phyloP scores from a whole-genome alignment of 768 basidiomycete species.

The Lactarius sanguifluus region DNA sequence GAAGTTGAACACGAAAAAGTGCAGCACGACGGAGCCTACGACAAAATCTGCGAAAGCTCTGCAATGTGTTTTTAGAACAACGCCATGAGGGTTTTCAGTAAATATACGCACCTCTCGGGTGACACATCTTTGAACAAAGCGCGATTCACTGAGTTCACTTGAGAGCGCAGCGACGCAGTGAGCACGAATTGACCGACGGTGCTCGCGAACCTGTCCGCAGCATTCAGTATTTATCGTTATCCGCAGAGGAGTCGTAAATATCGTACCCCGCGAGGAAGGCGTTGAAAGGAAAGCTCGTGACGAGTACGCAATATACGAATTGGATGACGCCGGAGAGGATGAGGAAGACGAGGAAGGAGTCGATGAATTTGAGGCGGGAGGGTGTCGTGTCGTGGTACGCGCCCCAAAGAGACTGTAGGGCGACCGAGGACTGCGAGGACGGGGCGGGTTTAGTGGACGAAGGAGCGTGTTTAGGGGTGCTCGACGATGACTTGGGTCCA shows the following conservation, averaged over 20 bases:
- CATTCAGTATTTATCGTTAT: not conserved
- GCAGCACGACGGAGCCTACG: slow-evolving; percentile 90
- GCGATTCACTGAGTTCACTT: slow-evolving; percentile 86
- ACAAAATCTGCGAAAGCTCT: slow-evolving; percentile 99
- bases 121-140: slow-evolving; percentile 87
- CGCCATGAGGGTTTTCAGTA: not conserved
- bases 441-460: slow-evolving; percentile 18
- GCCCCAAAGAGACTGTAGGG: slow-evolving; percentile 62
- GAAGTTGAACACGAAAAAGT: slow-evolving; percentile 99
- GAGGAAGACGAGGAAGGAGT: slow-evolving; percentile 88
- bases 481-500: slow-evolving; percentile 37
- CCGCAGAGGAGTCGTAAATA: not conserved
- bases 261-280: slow-evolving; percentile 93
- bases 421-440: slow-evolving; percentile 29
- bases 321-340: slow-evolving; percentile 88
- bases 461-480: slow-evolving; percentile 28
- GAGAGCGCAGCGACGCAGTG: slow-evolving; percentile 85
- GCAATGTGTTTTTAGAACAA: slow-evolving; percentile 5
- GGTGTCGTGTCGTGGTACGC: slow-evolving; percentile 79
- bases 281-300: slow-evolving; percentile 96
- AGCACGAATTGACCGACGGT: slow-evolving; percentile 97
- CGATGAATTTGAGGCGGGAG: slow-evolving; percentile 88
- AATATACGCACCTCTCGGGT: slow-evolving; percentile 74
- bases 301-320: slow-evolving; percentile 86
- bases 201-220: slow-evolving; percentile 70